A percentile compares a stretch with the other conserved stretches of the same genome.
Conservation (phyloP, 495 filamentous ascomycete species). For the Pyrenula aspistea region DNA sequence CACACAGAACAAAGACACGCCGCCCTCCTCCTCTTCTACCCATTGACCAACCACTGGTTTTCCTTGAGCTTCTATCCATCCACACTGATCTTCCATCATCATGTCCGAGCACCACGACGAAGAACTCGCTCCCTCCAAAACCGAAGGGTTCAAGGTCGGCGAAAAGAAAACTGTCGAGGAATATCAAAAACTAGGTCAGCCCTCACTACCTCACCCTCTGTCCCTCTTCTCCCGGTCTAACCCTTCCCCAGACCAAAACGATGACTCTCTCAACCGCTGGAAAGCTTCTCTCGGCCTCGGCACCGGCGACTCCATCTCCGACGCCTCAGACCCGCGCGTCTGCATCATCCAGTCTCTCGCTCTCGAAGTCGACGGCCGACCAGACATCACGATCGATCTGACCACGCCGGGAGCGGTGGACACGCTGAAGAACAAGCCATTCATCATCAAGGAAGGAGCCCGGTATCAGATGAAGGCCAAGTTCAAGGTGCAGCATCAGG, state of each 20-base stretch:
- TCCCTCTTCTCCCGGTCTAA: neutral
- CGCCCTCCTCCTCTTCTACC: neutral
- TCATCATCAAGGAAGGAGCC: conserved; percentile 92
- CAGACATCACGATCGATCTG: conserved; percentile 78
- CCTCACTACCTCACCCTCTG: neutral
- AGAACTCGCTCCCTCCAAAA: conserved; percentile 74
- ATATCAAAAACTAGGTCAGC: conserved; percentile 82
- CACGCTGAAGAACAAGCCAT: conserved; percentile 72
- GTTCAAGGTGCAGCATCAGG: conserved; percentile 93
- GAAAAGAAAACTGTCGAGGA: conserved; percentile 96
- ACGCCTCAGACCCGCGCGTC: conserved; percentile 67
- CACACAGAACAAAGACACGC: neutral
- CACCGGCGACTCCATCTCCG: conserved; percentile 46
- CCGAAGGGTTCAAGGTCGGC: conserved; percentile 92
- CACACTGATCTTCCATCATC: conserved; percentile 11
- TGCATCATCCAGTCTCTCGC: conserved; percentile 86
- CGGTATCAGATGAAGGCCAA: conserved; percentile 83
- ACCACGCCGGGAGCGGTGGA: conserved; percentile 45
- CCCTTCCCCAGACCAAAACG: conserved; percentile 43
- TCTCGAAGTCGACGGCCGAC: conserved; percentile 65
- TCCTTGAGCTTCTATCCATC: too few species aligned
- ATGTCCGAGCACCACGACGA: conserved; percentile 71
- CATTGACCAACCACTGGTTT: too few species aligned
- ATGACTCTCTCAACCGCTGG: conserved; percentile 93
- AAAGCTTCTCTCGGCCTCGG: conserved; percentile 86